Evolutionary conservation across 176 grass and related monocot genomes (phyloP), one percentile per base, ranked within the genome.

Genomic region (Luzula sylvatica): DNA sequence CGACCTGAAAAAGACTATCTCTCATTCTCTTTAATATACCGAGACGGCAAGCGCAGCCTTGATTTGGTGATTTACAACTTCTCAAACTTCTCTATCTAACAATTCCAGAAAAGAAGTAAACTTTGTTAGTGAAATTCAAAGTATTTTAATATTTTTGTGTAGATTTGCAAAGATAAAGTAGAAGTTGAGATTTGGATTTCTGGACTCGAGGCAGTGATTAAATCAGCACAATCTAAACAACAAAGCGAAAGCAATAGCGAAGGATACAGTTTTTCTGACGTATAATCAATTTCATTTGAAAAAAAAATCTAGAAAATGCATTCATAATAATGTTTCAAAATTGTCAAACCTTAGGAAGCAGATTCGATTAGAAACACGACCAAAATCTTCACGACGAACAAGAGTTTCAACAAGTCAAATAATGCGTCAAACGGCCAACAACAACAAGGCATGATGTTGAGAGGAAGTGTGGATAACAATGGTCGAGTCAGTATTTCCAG

Each of bases 81-180:
- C 12, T 55, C 23, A 21, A 46, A 3, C 61, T 22, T 42, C 51
- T 67, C 17, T 20, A 29, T 44, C 5, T 24, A 64, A 57, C 65
- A 20, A 25, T 21, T 50, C 8, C 24, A 57, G 5, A 38, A 12
- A 53, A 67, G 0, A 25, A 23, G 21, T 4, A 35, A 35, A 35
- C 7, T 53, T 48, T 35, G 9, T 35, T 20, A 60, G 15, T 72
- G 58, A 26, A 53, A 73, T 26, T 12, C 53, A 53, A 67, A 25
- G 26, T 66, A 32, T 58, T 25, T 6, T 19, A 38, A n/a, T n/a
- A n/a, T n/a, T n/a, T n/a, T n/a, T n/a, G n/a, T 72, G 19, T 65
- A 98, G 85, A 80, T 98, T 86, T 98, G 85, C 75, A 98, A 86
- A 66, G 92, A 98, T 59, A 80, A 98, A 86, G 53, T 58, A 65